These are phyloP conservation scores for Sanghuangporus sanghuang DNA, from an alignment of 1,284 basidiomycete species.

Conservation along the genomic window DNA sequence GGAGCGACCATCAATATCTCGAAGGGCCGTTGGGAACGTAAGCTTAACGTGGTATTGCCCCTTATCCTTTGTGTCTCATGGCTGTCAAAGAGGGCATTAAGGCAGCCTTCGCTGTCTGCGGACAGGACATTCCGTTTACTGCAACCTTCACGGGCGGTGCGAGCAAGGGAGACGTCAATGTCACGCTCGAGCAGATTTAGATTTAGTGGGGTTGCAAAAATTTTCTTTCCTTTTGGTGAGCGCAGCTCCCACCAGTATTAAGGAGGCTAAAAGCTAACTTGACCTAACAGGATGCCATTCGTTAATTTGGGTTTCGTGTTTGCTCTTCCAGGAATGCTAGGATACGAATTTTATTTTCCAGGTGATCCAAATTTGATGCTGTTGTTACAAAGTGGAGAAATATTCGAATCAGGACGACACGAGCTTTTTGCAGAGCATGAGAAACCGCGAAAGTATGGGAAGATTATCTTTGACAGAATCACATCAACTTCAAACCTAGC, in stretches of 20 bases:
- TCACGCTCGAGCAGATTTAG: constrained; percentile 17
- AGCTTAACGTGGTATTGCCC: neutral
- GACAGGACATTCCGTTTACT: constrained; percentile 28
- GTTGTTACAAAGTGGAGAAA: neutral
- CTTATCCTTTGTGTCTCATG: neutral
- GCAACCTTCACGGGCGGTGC: constrained; percentile 28
- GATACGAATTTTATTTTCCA: neutral
- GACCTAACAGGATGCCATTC: neutral
- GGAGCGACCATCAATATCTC: constrained; percentile 30
- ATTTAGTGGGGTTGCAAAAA: constrained; percentile 2
- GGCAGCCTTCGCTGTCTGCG: constrained; percentile 27
- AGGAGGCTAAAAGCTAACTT: neutral
- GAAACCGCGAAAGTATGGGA: neutral
- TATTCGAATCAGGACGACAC: neutral
- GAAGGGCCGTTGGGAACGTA: constrained; percentile 32
- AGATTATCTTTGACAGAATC: neutral
- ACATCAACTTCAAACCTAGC: neutral
- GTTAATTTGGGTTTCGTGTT: neutral
- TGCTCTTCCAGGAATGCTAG: neutral
- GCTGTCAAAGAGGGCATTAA: constrained; percentile 25
- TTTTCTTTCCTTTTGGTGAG: neutral
- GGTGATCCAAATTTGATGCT: no score
- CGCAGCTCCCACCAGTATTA: neutral
- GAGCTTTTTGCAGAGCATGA: neutral
- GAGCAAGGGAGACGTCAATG: constrained; percentile 26